phyloP scores from a whole-genome alignment of 176 grass and related monocot species.

The Poa pratensis region DNA sequence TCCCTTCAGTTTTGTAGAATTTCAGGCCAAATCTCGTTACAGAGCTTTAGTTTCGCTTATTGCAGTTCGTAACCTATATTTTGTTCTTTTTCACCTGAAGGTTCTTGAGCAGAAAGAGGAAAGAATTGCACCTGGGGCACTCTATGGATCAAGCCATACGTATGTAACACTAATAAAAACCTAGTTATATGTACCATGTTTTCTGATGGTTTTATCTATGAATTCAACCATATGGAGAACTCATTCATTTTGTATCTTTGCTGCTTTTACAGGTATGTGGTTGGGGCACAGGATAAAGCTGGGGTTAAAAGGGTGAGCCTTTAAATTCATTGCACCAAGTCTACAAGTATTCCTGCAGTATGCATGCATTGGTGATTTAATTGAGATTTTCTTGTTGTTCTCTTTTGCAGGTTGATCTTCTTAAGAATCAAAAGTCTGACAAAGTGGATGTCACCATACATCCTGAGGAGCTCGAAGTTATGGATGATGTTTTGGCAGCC shows the following conservation, averaged over 20 bases:
- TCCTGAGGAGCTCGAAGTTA: conserved; percentile 88
- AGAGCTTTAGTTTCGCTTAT: neutral
- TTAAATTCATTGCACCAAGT: neutral
- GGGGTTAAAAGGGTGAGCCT: conserved; percentile 78
- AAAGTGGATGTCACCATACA: conserved; percentile 97
- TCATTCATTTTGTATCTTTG: conserved; percentile 27
- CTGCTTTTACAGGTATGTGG: conserved; percentile 65
- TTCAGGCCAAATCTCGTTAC: conserved; percentile 7
- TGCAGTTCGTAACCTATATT: neutral
- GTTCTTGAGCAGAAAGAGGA: conserved; percentile 86
- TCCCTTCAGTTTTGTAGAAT: neutral
- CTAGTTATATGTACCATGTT: conserved; percentile 17
- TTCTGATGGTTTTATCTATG: conserved; percentile 12
- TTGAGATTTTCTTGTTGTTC: conserved; percentile 1
- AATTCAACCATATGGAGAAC: conserved; percentile 8
- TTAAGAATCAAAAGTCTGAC: conserved; percentile 88
- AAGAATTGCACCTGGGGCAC: conserved; percentile 61
- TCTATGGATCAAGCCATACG: conserved; percentile 74
- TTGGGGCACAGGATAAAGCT: conserved; percentile 81
- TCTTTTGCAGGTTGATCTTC: conserved; percentile 74
- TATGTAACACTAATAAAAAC: conserved; percentile 37
- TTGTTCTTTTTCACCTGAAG: conserved; percentile 42
- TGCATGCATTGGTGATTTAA: neutral
- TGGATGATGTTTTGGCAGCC: conserved; percentile 95
- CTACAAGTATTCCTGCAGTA: neutral